Base-by-base conservation (phyloP, 768 basidiomycete species). In the Austroboletus festivus region DNA sequence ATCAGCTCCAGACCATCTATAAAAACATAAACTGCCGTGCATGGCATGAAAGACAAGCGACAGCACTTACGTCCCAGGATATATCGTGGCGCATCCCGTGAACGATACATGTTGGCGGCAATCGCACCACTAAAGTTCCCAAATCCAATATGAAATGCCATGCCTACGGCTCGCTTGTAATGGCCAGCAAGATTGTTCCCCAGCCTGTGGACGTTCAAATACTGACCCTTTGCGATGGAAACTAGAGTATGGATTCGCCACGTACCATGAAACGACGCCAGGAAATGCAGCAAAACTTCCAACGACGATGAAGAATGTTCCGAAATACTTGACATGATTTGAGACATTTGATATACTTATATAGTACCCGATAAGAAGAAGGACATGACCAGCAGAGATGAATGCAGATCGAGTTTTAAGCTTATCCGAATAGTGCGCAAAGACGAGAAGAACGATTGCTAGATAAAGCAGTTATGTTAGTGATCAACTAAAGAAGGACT, bases 61-160 rank as follows among this genome's bases (percentile, higher is more conserved):
- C 0, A n/a, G 2, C 18, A 75, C 81, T 55, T 58, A 86, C 85
- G 80, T 20, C 86, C 85, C 34, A 83, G 57, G 28, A 79, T 64
- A 56, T 76, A 87, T 3, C 80, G 74, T 3, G 86, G 85, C 4
- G 71, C 67, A 57, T 87, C 85, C 53, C 72, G 69, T 0, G 75
- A 52, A 12, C 83, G 73, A 59, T 80, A 88, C 7, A 87, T 77
- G 53, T 81, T 85, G 7, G 75, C 73, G 2, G 83, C 79, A 44
- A 86, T 80, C 0, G 80, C 81, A 1, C 83, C 85, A 22, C 77
- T 68, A 51, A 86, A 78, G 59, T 84, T 85, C 18, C 84, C 84
- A 71, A 65, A 37, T 42, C 58, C 57, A 40, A 54, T 46, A 37
- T 86, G 80, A 19, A 86, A 44, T 0, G 83, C 83, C 76, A 87